phyloP scores from a whole-genome alignment of 2,329 filamentous ascomycete species.

The Penicillium sp. region DNA sequence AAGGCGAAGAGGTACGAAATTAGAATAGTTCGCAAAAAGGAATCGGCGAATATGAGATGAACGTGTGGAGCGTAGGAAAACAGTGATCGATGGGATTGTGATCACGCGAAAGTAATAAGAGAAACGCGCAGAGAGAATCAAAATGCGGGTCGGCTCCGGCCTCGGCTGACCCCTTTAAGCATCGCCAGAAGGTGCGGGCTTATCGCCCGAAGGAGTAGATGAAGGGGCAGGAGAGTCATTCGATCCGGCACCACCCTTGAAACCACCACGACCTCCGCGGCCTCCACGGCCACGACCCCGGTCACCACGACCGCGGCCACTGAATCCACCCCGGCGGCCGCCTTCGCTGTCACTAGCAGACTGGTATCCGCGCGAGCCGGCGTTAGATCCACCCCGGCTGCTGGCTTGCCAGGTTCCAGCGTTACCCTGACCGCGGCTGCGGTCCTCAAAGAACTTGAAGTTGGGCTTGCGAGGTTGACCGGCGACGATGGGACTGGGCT shows the following conservation, averaged over 20 bases:
- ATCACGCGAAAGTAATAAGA: neutral
- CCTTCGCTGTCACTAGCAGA: constrained; percentile 79
- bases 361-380: constrained; percentile 75
- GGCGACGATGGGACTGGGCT: constrained; percentile 56
- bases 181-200: constrained; percentile 39
- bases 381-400: constrained; percentile 67
- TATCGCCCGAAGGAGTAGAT: constrained; percentile 38
- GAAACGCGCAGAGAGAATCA: constrained; percentile 10
- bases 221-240: constrained; percentile 37
- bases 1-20: constrained; percentile 31
- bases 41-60: constrained; percentile 10
- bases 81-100: constrained; percentile 10
- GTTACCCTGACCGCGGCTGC: constrained; percentile 57
- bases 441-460: constrained; percentile 80
- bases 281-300: constrained; percentile 62
- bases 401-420: constrained; percentile 61
- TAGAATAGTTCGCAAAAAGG: constrained; percentile 22
- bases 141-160: constrained; percentile 11
- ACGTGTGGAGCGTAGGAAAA: constrained; percentile 21
- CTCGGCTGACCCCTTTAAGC: constrained; percentile 32
- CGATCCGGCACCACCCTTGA: constrained; percentile 55
- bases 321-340: constrained; percentile 66
- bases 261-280: constrained; percentile 60
- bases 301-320: constrained; percentile 57
- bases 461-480: constrained; percentile 78